Base-by-base conservation (phyloP, 2,329 filamentous ascomycete species). In the Fusarium redolens region DNA sequence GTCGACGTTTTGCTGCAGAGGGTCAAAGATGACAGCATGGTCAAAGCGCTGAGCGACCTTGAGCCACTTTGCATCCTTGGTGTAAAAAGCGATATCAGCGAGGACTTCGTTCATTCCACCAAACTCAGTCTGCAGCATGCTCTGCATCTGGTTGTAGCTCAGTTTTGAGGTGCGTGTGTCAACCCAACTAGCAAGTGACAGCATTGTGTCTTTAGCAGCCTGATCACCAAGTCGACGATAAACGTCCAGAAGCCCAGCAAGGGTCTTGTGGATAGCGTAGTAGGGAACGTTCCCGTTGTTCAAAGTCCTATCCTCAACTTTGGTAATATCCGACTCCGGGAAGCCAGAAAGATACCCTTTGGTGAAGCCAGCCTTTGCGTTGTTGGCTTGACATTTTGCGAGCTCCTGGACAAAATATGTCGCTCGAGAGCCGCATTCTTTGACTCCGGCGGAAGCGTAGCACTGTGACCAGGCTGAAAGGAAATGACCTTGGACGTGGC, bases 31-130 rank as follows among this genome's bases (percentile, higher is more conserved):
- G 3, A 78, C 76, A 2, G 83, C 83, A 57, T 88, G 86, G 67
- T 88, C 86, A 74, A 88, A 88, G 4, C 86, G 82, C 57, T 84
- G 80, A 3, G 86, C 86, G 2, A 80, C 81, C 3, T 79, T 80
- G 9, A 88, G 79, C 85, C 86, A 88, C 11, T 79, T 79, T 37
- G 80, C 73, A 60, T 88, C 82, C 4, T 82, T 83, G 0, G 84
- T 87, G 59, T 85, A 82, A 40, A 82, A 83, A 71, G 85, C 86
- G 15, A 88, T 77, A 43, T 86, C 82, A 2, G 86, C 82, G 10
- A 88, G 72, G 7, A 87, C 80, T 30, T 87, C 86, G 71, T 86
- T 86, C 85, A 88, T 88, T 37, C 86, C 86, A 13, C 86, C 86
- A 44, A 85, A 87, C 71, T 88, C 86, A 2, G 85, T 87, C 9